Base-by-base conservation (phyloP, 306 rosid species). In the Dryas drummondii region DNA sequence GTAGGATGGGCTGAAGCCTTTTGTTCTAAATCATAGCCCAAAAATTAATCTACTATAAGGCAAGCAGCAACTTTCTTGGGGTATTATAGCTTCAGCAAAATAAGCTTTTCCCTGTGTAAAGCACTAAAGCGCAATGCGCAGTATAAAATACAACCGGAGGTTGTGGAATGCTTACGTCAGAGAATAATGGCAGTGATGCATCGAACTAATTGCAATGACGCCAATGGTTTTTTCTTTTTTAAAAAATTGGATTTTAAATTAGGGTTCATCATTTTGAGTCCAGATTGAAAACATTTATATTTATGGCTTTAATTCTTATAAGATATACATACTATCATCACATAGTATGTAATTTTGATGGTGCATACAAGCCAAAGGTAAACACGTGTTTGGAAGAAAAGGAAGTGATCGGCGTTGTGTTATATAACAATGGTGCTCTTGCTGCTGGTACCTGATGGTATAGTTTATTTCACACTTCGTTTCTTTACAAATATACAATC, bases 331-430 rank as follows among this genome's bases (percentile, higher is more conserved):
- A 32, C 37, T 1, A n/a, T n/a, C 66, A 61, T 61, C 47, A 14
- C 37, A 14, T 61, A 37, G 32, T 61, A 17, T 37, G 12, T 69
- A 14, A 69, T 55, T 69, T n/a, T 40, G 26, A 5, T 14, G 10
- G 74, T 70, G 46, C 47, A 40, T 10, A 70, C 10, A 40, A 70
- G 5, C 41, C 64, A 27, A 70, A 71, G 55, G 16, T 70, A 19
- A 44, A 9, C 4, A 64, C 32, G 69, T 64, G 49, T n/a, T 16
- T 64, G 15, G 7, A n/a, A 65, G 69, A 19, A n/a, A 64, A 42
- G 49, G 40, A 44, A 64, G 51, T 65, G 37, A 44, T n/a, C 9
- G 70, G 19, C 16, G 44, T 16, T 65, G 70, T n/a, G 70, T 65
- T 44, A 54, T 44, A 44, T 44, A 9, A 44, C 37, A n/a, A 16